A percentile compares a stretch with the other conserved stretches of the same genome.
Evolutionary conservation across 2,329 filamentous ascomycete genomes (phyloP).

Genomic region (Ophiostoma ulmi): DNA sequence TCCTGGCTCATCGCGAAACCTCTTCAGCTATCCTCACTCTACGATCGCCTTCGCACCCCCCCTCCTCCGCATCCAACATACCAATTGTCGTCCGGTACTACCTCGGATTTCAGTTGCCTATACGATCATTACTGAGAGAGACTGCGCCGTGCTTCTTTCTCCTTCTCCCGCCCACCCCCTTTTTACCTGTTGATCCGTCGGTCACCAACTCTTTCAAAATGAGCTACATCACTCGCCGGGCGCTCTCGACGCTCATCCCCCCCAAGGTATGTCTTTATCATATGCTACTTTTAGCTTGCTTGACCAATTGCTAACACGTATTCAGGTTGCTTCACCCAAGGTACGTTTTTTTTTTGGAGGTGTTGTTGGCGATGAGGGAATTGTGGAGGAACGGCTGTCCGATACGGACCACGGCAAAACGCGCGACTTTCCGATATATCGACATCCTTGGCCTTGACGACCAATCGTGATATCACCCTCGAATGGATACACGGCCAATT

Average conservation of each 20-base stretch:
- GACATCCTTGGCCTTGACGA: constrained; percentile 7
- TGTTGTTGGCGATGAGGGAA: constrained; percentile 4
- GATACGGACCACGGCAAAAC: constrained; percentile 13
- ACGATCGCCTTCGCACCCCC: constrained; percentile 17
- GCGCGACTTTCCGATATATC: constrained; percentile 22
- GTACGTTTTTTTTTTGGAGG: constrained; percentile 54
- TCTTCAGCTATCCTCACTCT: constrained; percentile 18
- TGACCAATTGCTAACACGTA: not conserved
- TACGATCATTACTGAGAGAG: constrained; percentile 13
- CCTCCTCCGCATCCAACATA: constrained; percentile 10
- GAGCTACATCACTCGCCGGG: constrained; percentile 87
- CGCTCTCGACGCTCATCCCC: constrained; percentile 96
- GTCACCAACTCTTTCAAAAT: constrained; percentile 56
- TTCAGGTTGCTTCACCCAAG: constrained; percentile 73
- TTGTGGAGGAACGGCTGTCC: constrained; percentile 7
- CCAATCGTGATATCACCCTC: not conserved
- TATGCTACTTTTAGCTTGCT: not conserved
- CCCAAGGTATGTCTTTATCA: constrained; percentile 71
- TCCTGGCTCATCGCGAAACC: constrained; percentile 22
- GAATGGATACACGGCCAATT: not conserved
- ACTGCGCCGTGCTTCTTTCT: constrained; percentile 28
- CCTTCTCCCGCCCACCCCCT: constrained; percentile 25
- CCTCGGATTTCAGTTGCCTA: constrained; percentile 21
- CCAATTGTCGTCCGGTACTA: constrained; percentile 21
- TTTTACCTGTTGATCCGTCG: constrained; percentile 23